Evolutionary conservation across 257 asterid genomes (phyloP), one percentile per base, ranked within the genome.

Genomic region (Buddleja alternifolia): DNA sequence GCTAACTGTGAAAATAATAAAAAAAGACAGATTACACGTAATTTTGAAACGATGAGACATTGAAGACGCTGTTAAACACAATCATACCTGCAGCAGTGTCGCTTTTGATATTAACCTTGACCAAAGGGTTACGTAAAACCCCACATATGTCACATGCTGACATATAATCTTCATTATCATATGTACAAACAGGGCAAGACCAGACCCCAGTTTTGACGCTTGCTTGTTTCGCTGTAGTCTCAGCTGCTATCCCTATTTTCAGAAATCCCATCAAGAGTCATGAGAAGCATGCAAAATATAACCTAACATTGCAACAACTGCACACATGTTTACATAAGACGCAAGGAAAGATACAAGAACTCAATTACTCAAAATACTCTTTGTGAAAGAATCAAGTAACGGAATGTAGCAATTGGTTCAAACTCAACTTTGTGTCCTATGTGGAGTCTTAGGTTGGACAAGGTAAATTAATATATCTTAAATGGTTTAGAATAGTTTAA

Each of bases 141-240:
- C 99, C 99, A 75, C 97, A 94, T 75, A 94, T 94, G 68, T 94
- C 97, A 75, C 99, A 94, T 45, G 89, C 85, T 57, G 86, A 75
- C 93, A 87, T 69, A 42, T 74, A 66, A 41, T 87, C 90, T 76
- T 85, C 96, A 81, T 94, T 94, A 76, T 91, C 96, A 80, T 81
- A 94, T 48, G 99, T 87, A 75, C 99, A 94, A 65, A 94, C 81
- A 64, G 96, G 92, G 85, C 99, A 94, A 73, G 82, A 72, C 99
- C 99, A 94, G 70, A 89, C 84, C 67, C 80, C 88, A 61, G 63
- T 59, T 66, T 51, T 78, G 64, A 48, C 59, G 24, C 56, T 64
- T 69, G 83, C 92, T 67, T 71, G 80, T 48, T 74, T 66, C 51
- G 63, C 74, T 66, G 73, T 75, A 63, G 83, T 77, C 69, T 61